A percentile compares a stretch with the other conserved stretches of the same genome.
phyloP scores from a whole-genome alignment of 495 filamentous ascomycete species.

The Trichocladium uniseriatum region DNA sequence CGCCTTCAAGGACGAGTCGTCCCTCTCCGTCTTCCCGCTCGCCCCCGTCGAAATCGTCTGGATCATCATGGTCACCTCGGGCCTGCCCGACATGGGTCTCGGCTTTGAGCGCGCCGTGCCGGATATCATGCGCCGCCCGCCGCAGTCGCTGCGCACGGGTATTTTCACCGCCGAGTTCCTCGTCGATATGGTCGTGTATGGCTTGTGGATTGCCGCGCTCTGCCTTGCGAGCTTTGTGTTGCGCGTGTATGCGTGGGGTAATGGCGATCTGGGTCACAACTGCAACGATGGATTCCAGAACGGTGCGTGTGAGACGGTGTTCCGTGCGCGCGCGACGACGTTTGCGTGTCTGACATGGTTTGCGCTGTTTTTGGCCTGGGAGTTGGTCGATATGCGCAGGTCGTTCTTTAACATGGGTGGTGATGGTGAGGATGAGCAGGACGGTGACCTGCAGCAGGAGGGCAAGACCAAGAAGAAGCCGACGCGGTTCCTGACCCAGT shows the following conservation, averaged over 20 bases:
- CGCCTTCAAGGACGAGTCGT: slow-evolving; percentile 55
- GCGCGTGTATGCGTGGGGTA: slow-evolving; percentile 54
- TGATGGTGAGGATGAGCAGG: background rate
- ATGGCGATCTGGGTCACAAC: slow-evolving; percentile 55
- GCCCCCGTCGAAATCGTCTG: slow-evolving; percentile 67
- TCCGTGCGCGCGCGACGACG: slow-evolving; percentile 65
- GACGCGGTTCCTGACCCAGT: slow-evolving; percentile 25
- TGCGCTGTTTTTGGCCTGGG: slow-evolving; percentile 63
- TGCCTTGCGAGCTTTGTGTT: slow-evolving; percentile 38
- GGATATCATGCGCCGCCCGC: slow-evolving; percentile 63
- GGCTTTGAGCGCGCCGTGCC: slow-evolving; percentile 61
- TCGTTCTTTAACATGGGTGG: slow-evolving; percentile 52
- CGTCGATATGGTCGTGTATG: slow-evolving; percentile 67
- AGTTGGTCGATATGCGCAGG: slow-evolving; percentile 59
- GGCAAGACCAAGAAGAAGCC: too few species aligned
- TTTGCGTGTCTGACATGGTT: slow-evolving; percentile 71
- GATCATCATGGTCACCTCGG: slow-evolving; percentile 72
- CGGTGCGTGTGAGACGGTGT: slow-evolving; percentile 51
- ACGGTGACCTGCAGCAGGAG: background rate
- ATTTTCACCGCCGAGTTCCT: slow-evolving; percentile 62
- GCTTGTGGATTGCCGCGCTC: slow-evolving; percentile 54
- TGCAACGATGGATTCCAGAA: slow-evolving; percentile 52
- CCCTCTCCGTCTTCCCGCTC: slow-evolving; percentile 64
- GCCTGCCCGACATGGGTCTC: slow-evolving; percentile 64
- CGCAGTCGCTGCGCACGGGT: slow-evolving; percentile 52